Conservation (phyloP, 2,329 filamentous ascomycete species). For the Diaporthe sp. region DNA sequence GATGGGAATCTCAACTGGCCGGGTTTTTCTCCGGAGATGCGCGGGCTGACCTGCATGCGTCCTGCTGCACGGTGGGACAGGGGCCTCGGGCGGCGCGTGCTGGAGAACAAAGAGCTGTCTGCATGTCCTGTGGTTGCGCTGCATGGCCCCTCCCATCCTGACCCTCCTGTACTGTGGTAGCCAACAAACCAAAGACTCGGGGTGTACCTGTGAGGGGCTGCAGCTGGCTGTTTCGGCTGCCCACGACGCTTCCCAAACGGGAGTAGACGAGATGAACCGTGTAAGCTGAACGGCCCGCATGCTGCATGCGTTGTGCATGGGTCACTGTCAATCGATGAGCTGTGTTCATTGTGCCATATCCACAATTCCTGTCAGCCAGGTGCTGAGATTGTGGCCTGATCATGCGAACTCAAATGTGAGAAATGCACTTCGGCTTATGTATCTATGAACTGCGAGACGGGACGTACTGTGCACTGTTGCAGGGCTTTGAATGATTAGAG, state of each 20-base stretch:
- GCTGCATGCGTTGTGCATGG: constrained; percentile 20
- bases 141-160: background rate
- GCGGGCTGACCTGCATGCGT: constrained; percentile 27
- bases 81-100: constrained; percentile 23
- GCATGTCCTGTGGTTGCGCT: constrained; percentile 16
- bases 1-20: constrained; percentile 19
- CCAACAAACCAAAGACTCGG: constrained; percentile 14
- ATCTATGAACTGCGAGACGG: background rate
- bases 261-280: constrained; percentile 25
- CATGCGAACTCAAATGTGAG: background rate
- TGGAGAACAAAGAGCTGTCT: background rate
- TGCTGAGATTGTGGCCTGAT: constrained; percentile 24
- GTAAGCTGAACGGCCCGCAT: constrained; percentile 24
- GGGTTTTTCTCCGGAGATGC: constrained; percentile 23
- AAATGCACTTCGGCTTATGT: background rate
- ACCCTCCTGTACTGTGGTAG: background rate
- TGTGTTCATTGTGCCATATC: constrained; percentile 15
- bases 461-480: background rate
- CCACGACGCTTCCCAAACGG: constrained; percentile 14
- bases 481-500: background rate
- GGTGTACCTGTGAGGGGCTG: constrained; percentile 15
- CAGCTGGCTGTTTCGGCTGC: constrained; percentile 21
- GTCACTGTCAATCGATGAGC: constrained; percentile 14
- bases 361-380: constrained; percentile 17
- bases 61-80: constrained; percentile 23